Evolutionary conservation across 1,139 yeast genomes (phyloP).

Genomic region (Yamadazyma songkhlaensis): DNA sequence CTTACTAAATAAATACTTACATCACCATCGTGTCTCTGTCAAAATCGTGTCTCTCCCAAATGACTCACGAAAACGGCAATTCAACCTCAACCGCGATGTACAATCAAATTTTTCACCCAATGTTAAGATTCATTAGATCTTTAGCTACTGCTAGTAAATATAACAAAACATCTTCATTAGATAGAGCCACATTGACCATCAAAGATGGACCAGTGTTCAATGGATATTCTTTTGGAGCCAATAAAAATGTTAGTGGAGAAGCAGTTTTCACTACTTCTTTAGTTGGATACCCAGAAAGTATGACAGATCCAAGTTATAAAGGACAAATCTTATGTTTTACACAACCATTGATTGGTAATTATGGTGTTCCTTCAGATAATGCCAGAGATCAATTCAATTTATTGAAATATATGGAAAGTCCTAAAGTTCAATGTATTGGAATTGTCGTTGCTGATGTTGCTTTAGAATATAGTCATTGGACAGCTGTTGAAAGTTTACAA

Average conservation of each 20-base stretch:
- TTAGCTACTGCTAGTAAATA: constrained; percentile 43
- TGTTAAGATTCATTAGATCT: constrained; percentile 15
- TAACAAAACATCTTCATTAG: constrained; percentile 46
- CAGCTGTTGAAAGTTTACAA: constrained; percentile 92
- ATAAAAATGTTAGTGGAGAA: constrained; percentile 88
- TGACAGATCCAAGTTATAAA: constrained; percentile 96
- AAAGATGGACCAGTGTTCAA: constrained; percentile 91
- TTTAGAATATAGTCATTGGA: constrained; percentile 95
- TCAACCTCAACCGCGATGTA: constrained; percentile 39
- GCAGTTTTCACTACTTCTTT: constrained; percentile 96
- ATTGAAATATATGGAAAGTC: constrained; percentile 87
- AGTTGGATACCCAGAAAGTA: constrained; percentile 97
- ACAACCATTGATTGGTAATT: constrained; percentile 95
- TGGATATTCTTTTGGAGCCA: constrained; percentile 94
- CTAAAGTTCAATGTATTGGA: constrained; percentile 89
- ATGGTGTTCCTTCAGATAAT: constrained; percentile 90
- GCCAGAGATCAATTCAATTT: constrained; percentile 80
- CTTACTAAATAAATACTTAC: background rate
- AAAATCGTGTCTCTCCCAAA: background rate
- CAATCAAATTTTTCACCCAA: constrained; percentile 20
- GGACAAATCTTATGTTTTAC: constrained; percentile 97
- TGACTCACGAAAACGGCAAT: constrained; percentile 29
- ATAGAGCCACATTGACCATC: constrained; percentile 86
- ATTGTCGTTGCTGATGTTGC: constrained; percentile 96
- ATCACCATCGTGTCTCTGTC: background rate